Base-by-base conservation (phyloP, 2,329 filamentous ascomycete genomes). In the Pseudocercospora fijiensis region DNA sequence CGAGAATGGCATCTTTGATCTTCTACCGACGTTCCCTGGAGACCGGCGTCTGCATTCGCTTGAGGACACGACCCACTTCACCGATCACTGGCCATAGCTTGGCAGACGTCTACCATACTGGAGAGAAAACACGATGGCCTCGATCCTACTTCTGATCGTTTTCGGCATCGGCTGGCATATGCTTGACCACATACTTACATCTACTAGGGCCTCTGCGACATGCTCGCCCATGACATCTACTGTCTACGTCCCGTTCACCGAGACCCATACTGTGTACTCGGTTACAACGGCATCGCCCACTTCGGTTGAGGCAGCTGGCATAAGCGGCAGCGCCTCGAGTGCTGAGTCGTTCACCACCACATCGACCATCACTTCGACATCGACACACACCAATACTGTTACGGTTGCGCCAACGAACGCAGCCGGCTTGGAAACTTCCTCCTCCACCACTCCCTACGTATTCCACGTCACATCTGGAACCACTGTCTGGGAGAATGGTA, bases 181-280 rank as follows among this genome's bases (percentile, higher is more conserved):
- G 65, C 27, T 70, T 59, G 69, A 71, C 60, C 69, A 71, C 70
- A 71, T 75, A 73, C 71, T 75, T 53, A 28, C 57, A 27, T 45
- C 58, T 27, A 68, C 69, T 62, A 74, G 72, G 63, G 73, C 63
- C 47, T 69, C 66, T 57, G 73, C 72, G 47, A 51, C 64, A 63
- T 74, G 72, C 67, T 68, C 60, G 28, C 55, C 59, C 24, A 58
- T 24, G 47, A 64, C 63, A 60, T 51, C 64, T 13, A 74, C 72
- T 13, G 64, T 72, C 67, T 74, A 66, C 62, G 58, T 56, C 28
- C 53, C 53, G n/a, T 56, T 73, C n/a, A 71, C 73, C 1, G 62
- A 71, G 58, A 70, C 70, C 41, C 53, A 64, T 26, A 73, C 70
- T 20, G 57, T 70, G 45, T 70, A 68, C 22, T 61, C 57, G n/a